A percentile compares a stretch with the other conserved stretches of the same genome.
phyloP scores from a whole-genome alignment of 495 filamentous ascomycete genomes.

The Physcia stellaris region DNA sequence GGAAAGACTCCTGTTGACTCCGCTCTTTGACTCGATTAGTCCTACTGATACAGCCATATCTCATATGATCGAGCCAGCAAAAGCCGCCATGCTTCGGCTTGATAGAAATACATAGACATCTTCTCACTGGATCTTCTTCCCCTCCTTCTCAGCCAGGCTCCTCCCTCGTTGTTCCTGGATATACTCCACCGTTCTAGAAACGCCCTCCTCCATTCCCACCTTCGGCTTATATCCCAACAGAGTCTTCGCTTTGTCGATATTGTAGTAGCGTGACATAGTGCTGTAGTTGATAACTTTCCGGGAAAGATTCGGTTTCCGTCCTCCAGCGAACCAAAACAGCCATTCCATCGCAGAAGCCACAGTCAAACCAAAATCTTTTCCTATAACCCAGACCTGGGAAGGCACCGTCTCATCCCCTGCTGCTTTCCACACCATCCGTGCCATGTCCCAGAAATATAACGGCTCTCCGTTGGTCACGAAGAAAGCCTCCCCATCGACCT shows the following conservation, averaged over 20 bases:
- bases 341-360: conserved; percentile 58
- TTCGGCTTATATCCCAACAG: conserved; percentile 53
- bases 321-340: conserved; percentile 44
- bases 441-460: conserved; percentile 93
- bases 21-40: no score
- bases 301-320: conserved; percentile 58
- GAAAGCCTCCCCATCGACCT: conserved; percentile 88
- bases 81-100: no score
- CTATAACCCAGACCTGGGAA: conserved; percentile 55
- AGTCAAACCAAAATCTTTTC: conserved; percentile 43
- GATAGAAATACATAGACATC: no score
- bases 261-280: conserved; percentile 8
- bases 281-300: conserved; percentile 57
- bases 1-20: no score
- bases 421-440: conserved; percentile 63
- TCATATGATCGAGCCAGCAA: no score
- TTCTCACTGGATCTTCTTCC: no score
- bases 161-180: conserved; percentile 43
- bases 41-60: no score
- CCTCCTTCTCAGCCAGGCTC: conserved; percentile 23
- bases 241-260: conserved; percentile 55
- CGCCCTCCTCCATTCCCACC: conserved; percentile 46
- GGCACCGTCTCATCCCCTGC: conserved; percentile 49
- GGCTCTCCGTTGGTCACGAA: conserved; percentile 88
- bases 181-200: conserved; percentile 44